These are phyloP conservation scores for Dryas alaskensis DNA, from an alignment of 306 rosid species.

Conservation along the genomic window DNA sequence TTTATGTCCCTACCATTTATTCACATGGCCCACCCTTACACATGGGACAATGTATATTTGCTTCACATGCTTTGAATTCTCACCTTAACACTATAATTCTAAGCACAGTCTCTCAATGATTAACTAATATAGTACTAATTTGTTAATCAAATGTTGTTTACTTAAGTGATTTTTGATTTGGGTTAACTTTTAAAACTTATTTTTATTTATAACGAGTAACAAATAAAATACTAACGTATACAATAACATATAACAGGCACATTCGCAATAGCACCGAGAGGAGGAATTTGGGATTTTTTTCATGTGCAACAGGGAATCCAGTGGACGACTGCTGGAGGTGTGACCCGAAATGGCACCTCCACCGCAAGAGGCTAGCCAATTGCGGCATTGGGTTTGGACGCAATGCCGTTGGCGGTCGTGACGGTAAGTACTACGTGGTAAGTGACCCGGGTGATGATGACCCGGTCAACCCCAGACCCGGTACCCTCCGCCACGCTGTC, in stretches of 20 bases:
- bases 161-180: too few relatives aligned
- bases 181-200: too few relatives aligned
- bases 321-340: constrained; percentile 99
- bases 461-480: constrained; percentile 67
- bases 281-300: constrained; percentile 70
- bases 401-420: constrained; percentile 89
- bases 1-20: constrained; percentile 21
- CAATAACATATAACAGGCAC: constrained; percentile 37
- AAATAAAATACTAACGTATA: neutral
- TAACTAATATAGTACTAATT: too few relatives aligned
- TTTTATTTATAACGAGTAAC: neutral
- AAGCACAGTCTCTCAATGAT: too few relatives aligned
- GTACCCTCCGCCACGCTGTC: constrained; percentile 92
- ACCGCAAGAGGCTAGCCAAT: constrained; percentile 65
- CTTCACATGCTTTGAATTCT: constrained; percentile 12
- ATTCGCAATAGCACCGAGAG: constrained; percentile 64
- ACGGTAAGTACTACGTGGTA: constrained; percentile 75
- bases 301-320: constrained; percentile 90
- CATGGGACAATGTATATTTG: constrained; percentile 3
- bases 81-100: too few relatives aligned
- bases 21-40: constrained; percentile 8
- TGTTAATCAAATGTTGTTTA: too few relatives aligned
- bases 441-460: constrained; percentile 57
- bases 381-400: constrained; percentile 92
- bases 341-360: constrained; percentile 64